Conservation (phyloP, 306 rosid species). For the Vachellia collinsii region DNA sequence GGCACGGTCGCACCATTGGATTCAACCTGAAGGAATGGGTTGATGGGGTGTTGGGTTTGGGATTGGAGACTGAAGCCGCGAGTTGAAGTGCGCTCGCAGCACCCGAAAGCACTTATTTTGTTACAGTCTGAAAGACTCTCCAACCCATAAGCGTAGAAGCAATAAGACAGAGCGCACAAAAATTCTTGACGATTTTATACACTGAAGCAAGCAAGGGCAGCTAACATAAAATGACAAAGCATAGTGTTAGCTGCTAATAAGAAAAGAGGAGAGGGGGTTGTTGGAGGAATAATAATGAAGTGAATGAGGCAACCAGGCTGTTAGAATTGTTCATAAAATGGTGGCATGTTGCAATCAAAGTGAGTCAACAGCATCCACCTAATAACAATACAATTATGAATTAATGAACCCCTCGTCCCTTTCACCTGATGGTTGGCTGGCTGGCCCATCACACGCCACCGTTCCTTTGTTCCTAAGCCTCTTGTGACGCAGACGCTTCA, state of each 20-base stretch:
- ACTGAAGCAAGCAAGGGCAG: neutral
- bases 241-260: neutral
- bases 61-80: neutral
- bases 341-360: slow-evolving; percentile 38
- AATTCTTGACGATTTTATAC: neutral
- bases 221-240: neutral
- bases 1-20: too few species aligned
- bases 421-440: neutral
- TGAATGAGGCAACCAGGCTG: too few species aligned
- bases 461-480: slow-evolving; percentile 34
- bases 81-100: neutral
- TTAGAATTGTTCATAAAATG: slow-evolving; percentile 12
- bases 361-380: slow-evolving; percentile 29
- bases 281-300: too few species aligned
- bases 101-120: too few species aligned
- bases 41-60: neutral
- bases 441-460: neutral
- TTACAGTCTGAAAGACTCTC: too few species aligned
- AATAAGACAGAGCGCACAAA: neutral
- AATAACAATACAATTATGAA: slow-evolving; percentile 1
- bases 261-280: neutral
- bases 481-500: slow-evolving; percentile 17
- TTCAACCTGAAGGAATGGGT: neutral
- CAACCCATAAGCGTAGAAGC: neutral
- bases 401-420: neutral